Evolutionary conservation across 2,329 filamentous ascomycete genomes (phyloP), one percentile per base, ranked within the genome.

Genomic region (Cercospora janseana): DNA sequence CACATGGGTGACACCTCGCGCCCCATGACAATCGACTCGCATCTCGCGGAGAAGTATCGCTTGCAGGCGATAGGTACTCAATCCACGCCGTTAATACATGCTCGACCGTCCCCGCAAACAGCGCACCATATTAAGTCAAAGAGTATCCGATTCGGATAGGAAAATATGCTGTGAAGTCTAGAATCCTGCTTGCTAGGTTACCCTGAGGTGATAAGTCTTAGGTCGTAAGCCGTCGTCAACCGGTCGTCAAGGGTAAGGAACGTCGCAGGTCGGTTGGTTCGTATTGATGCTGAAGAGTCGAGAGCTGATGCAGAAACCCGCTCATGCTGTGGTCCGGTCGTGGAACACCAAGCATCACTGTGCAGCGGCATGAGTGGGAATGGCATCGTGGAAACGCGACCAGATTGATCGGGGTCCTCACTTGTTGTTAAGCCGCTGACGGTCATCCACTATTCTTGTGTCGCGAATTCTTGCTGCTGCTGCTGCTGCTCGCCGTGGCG

Each of bases 371-470:
- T 52, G 53, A 50, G 55, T 42, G 52, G 48, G 42, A 50, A 52
- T 46, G 46, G 46, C 49, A 54, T 52, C 21, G 32, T 26, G 44
- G 46, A 46, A 48, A 37, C 28, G 29, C 29, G 38, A 41, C 16
- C 16, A 31, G 51, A 47, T 50, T 46, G 53, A 51, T 52, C 46
- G 51, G 55, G 18, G 52, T 56, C 50, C 27, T 53, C 44, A 58
- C 52, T 61, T 57, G 45, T 58, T 72, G 72, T 72, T 70, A 71
- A 68, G 69, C 69, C 71, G 69, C 15, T 38, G 72, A 66, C 66
- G 49, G 54, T 68, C 65, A 68, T 49, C 63, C 63, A 54, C 58
- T 60, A 23, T 47, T 58, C 46, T 62, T 66, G 59, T 64, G 62
- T 52, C 63, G 55, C 49, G 54, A 52, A 43, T 53, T 57, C 46